Conservation (phyloP, 495 filamentous ascomycete genomes). For the Aspergillus nanangensis region DNA sequence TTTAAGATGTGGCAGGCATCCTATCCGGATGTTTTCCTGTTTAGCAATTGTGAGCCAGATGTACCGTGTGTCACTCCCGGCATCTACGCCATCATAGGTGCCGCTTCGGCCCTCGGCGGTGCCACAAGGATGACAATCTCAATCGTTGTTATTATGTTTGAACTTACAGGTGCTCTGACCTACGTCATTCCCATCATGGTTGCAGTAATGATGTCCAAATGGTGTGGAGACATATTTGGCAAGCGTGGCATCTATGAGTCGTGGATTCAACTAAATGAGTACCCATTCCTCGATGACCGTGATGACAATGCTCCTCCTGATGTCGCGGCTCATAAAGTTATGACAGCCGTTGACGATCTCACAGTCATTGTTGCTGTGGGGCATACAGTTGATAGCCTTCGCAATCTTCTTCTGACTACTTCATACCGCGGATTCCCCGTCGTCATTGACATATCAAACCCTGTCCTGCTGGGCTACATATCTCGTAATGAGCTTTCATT, state of each 20-base stretch:
- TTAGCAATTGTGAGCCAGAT: slow-evolving; percentile 80
- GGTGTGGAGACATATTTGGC: slow-evolving; percentile 95
- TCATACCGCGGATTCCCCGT: slow-evolving; percentile 92
- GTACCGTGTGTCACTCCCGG: slow-evolving; percentile 89
- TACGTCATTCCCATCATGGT: slow-evolving; percentile 99
- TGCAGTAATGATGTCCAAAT: slow-evolving; percentile 97
- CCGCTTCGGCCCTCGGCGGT: slow-evolving; percentile 91
- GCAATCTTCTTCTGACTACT: slow-evolving; percentile 62
- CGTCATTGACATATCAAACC: slow-evolving; percentile 62
- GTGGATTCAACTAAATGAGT: slow-evolving; percentile 96
- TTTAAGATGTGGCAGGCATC: slow-evolving; percentile 84
- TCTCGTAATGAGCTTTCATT: slow-evolving; percentile 85
- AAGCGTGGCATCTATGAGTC: slow-evolving; percentile 94
- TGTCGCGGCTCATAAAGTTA: slow-evolving; percentile 76
- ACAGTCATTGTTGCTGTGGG: slow-evolving; percentile 78
- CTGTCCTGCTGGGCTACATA: slow-evolving; percentile 84
- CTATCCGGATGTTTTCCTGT: slow-evolving; percentile 71
- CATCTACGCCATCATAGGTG: slow-evolving; percentile 93
- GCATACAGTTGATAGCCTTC: slow-evolving; percentile 76
- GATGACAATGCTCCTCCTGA: slow-evolving; percentile 81
- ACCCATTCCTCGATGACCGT: slow-evolving; percentile 91
- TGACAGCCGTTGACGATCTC: slow-evolving; percentile 90
- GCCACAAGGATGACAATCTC: slow-evolving; percentile 97
- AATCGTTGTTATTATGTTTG: slow-evolving; percentile 99
- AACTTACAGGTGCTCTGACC: slow-evolving; percentile 90